Evolutionary conservation across 805 yeast species (phyloP), one percentile per base, ranked within the genome.

Genomic region (Kazachstania martiniae): DNA sequence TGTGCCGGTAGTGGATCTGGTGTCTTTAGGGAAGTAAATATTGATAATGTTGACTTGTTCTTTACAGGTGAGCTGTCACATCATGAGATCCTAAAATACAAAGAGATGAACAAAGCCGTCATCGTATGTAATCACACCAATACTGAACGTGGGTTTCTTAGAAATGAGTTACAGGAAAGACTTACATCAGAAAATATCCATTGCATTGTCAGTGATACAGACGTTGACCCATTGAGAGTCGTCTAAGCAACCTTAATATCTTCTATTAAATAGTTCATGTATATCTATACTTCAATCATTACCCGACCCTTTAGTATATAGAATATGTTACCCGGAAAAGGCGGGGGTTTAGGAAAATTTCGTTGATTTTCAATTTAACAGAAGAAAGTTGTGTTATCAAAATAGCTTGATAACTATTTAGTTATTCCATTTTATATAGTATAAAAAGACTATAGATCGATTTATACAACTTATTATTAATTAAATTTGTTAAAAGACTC

Each of bases 1-100:
- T 91, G 99, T 58, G 97, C 98, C 3, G 99, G 99, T 0, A 81
- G 95, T 2, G 97, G 98, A 0, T 78, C 82, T 3, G 66, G 77
- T 1, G 84, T 87, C 2, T 77, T 85, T 57, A 51, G 13, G 13
- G 13, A 34, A 4, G 12, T 4, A 6, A 9, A 23, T 3, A 18
- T 24, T 12, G 34, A 32, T 13, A 63, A 64, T 31, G 76, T 68
- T 3, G 97, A 91, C 46, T 62, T 86, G 26, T 80, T 70, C 51
- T 71, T 75, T 47, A 87, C 98, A 0, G 99, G 99, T 2, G 99
- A 91, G 52, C 59, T 91, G 43, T 78, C 94, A 16, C 99, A 91
- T 48, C 99, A 91, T 51, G 96, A 91, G 53, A 79, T 81, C 8
- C 65, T 91, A 25, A 70, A 58, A 36, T 65, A 77, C 41, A 72